Evolutionary conservation across 2,329 filamentous ascomycete species (phyloP), one percentile per base, ranked within the genome.

Genomic region (Monilinia fructicola): DNA sequence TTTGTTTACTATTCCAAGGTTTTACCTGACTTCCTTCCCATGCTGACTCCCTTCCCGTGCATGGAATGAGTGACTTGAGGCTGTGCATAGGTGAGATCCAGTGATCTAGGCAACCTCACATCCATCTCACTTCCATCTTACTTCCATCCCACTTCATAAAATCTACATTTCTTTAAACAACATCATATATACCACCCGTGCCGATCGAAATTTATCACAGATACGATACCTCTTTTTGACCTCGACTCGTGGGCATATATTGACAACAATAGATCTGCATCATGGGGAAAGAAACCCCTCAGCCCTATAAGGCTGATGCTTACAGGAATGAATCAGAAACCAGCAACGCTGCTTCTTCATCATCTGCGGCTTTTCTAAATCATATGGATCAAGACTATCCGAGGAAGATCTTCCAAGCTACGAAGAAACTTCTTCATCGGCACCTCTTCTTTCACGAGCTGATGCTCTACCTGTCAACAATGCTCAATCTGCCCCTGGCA

Each of bases 331-430:
- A 18, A 11, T 21, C 26, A 26, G 52, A 48, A 40, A n/a, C n/a
- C 46, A 48, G 18, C 53, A 42, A 64, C 35, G 52, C n/a, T 26
- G 10, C 54, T 12, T 70, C 72, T 40, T 73, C 67, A 16, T 70
- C 70, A 18, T 73, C 72, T 2, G 70, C 71, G 11, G 68, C 70
- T 7, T 66, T 72, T 0, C 48, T 73, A 5, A 71, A 66, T 28
- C 4, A 38, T 18, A 10, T 56, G 6, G 67, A 72, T 18, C 67
- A 72, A n/a, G 70, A 72, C 46, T 71, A 70, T 52, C 68, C 14
- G 70, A 72, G 9, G 69, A 67, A 26, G 66, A 70, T 7, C 67
- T 70, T 28, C 71, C 70, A 44, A 61, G 68, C 14, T 72, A 72
- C 53, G 61, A 67, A 12, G 71, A 72, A 48, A 64, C 52, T 12